Base-by-base conservation (phyloP, 768 basidiomycete species). In the Amanita muscaria region DNA sequence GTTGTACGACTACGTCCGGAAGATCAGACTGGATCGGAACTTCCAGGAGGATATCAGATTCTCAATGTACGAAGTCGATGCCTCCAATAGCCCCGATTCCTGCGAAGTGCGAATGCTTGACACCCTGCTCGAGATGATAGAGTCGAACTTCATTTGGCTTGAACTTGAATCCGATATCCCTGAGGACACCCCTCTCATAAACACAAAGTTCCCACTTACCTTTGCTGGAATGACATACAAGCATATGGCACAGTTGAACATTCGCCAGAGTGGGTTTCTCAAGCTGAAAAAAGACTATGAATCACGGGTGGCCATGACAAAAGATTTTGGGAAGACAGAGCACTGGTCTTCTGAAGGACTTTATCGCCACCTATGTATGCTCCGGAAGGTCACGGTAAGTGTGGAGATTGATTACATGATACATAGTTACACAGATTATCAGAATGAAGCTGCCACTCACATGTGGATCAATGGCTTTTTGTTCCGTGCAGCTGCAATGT, bases 341-440 rank as follows among this genome's bases (percentile, higher is more conserved):
- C 49, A 49, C 44, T 49, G 50, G 50, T 51, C 50, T 38, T 51
- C 50, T 29, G 41, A 48, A 15, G 48, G 48, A 11, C 34, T 49
- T 32, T 49, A 51, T 51, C 50, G 50, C 35, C 50, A 51, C 43
- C 38, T 51, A 6, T 25, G 40, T 48, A 31, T 44, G 42, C 50
- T 51, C 27, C 39, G 49, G 40, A 33, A 49, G 16, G 37, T 46
- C 37, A 30, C 40, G 36, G 43, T 43, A 31, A 39, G 19, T 46
- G 49, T 47, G 38, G 14, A 37, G 23, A 22, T 25, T 31, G 35
- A 30, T 37, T 29, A 24, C 35, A 29, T 29, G 44, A 29, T 29
- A 46, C n/a, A n/a, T n/a, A n/a, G n/a, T n/a, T n/a, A n/a, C n/a
- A n/a, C n/a, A n/a, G n/a, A 6, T 15, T n/a, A 36, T 36, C 35